Base-by-base conservation (phyloP, 169 alveolate species). In the Cryptosporidium meleagridis region DNA sequence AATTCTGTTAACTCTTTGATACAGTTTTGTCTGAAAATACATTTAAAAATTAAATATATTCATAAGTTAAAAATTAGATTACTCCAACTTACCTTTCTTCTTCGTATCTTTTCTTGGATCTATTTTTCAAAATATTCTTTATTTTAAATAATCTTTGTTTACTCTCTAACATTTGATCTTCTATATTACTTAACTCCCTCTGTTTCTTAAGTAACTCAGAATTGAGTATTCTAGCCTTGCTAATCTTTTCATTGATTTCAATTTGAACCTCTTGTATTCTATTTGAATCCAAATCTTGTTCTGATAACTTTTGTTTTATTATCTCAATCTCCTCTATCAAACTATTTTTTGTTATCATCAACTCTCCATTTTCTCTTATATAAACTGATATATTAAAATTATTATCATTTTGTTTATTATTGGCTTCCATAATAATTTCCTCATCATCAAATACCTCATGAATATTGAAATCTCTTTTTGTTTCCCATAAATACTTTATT, bases 171-270 rank as follows among this genome's bases (percentile, higher is more conserved):
- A 80, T 14, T 18, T 8, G 3, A 18, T 80, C 89, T 18, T 80
- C 89, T 26, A 5, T 16, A 7, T 62, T 80, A 31, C 89, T 80
- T 45, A 80, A 48, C 31, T 35, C 75, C 44, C 89, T 80, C 48
- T 80, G 89, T 48, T 37, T 58, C 35, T 80, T 45, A n/a, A 80
- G 75, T 26, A 80, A 31, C 4, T 62, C 53, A 21, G 65, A 37
- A 67, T 80, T 80, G 16, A 65, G 21, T 39, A 23, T 41, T 45
- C 44, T 80, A n/a, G 75, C 75, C 5, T 48, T 59, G 2, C 7
- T 26, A 18, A 80, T 80, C 53, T 80, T 35, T 29, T 80, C 80
- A 35, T 16, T 3, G 5, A 73, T 10, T 23, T 73, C 86, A 12
- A n/a, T 0, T 73, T 73, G 21, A 16, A 58, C 21, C 51, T 73